Evolutionary conservation across 495 filamentous ascomycete genomes (phyloP), one percentile per base, ranked within the genome.

Genomic region (Trichoderma gamsii): DNA sequence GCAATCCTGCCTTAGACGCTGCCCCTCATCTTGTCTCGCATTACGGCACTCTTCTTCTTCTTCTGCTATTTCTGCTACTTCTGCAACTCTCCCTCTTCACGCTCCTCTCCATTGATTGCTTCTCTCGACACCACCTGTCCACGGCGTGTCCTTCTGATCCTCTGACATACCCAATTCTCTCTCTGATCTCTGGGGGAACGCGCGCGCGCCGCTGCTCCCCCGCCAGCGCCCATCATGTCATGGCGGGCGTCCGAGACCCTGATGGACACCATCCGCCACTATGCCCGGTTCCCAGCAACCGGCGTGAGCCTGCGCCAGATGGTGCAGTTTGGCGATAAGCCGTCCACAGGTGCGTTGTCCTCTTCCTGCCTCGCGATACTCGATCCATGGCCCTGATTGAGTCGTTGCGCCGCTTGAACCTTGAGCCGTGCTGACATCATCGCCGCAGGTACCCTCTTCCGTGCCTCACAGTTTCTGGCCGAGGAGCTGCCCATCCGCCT

Each of bases 191-290:
- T 11, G 13, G 44, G 44, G 44, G 44, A n/a, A 49, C 44, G 15
- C 44, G 44, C 44, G 35, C 35, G 44, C 12, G 9, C 56, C 56
- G 23, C 51, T n/a, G 51, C 51, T 61, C n/a, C 56, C 25, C 56
- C 23, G 25, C 56, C 15, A 61, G 41, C 64, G 61, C 56, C 64
- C 68, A 59, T 59, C 70, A 93, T 93, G 90, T 84, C 86, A 81
- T 97, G 93, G 93, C 96, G 90, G 83, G 87, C 85, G 78, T 89
- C 91, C 66, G 91, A 95, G 79, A 82, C 86, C 80, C 78, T 99
- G 89, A 94, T 97, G 92, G 89, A 96, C 71, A 97, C 90, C 87
- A 99, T 99, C 90, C 92, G 90, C 78, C 94, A 97, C 83, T 97
- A 97, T 85, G 90, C 92, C 76, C 89, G 87, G 82, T 98, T 98